Evolutionary conservation across 179 eudicot species (phyloP).

Genomic region (Dionaea muscipula): DNA sequence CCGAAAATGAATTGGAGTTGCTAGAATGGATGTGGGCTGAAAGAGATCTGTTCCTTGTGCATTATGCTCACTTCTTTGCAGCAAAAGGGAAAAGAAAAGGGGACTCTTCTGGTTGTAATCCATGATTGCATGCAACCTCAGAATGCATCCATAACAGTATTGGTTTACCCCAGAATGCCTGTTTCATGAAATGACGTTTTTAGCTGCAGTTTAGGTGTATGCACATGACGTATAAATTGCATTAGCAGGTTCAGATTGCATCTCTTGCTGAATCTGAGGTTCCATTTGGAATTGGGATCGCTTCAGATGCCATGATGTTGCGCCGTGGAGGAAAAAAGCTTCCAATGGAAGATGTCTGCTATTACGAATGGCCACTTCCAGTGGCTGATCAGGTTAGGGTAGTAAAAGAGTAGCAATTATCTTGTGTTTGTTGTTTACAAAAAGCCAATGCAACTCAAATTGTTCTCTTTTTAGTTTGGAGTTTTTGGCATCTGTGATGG

Average conservation of each 20-base stretch:
- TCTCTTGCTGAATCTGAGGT: conserved; percentile 33
- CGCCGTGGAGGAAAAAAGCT: conserved; percentile 86
- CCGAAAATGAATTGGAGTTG: no score
- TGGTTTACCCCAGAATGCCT: no score
- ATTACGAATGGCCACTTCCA: conserved; percentile 74
- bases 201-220: neutral
- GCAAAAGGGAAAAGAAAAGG: no score
- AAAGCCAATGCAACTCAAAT: conserved; percentile 7
- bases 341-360: conserved; percentile 93
- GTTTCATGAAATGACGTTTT: no score
- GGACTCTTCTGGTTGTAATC: no score
- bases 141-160: no score
- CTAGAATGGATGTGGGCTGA: no score
- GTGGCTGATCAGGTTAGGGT: conserved; percentile 61
- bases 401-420: conserved; percentile 1
- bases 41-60: no score
- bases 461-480: conserved; percentile 59
- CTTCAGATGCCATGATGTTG: conserved; percentile 82
- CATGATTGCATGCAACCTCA: no score
- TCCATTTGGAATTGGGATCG: conserved; percentile 80
- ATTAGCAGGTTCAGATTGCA: conserved; percentile 62
- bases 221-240: neutral
- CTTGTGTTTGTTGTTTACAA: neutral
- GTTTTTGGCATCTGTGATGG: conserved; percentile 92
- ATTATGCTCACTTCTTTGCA: no score